phyloP scores from a whole-genome alignment of 73 alveolate genomes.

The Paramecium primaurelia region DNA sequence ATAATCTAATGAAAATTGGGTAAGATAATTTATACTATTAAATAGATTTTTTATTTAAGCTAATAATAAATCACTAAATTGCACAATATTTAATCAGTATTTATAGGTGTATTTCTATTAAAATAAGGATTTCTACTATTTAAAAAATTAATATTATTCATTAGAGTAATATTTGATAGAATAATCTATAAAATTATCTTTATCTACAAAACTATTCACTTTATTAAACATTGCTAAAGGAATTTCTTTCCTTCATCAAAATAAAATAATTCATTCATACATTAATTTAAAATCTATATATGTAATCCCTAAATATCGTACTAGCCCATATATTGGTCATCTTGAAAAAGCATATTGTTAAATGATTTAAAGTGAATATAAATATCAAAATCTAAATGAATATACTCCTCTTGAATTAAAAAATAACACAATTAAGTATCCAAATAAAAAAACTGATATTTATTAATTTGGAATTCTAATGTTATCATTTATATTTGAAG shows the following conservation, averaged over 20 bases:
- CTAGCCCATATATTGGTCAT: not conserved
- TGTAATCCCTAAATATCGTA: not conserved
- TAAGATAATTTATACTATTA: no score
- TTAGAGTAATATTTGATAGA: not conserved
- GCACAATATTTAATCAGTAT: not conserved
- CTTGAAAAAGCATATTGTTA: not conserved
- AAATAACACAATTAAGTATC: not conserved
- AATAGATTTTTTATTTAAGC: not conserved
- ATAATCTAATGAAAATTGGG: not conserved
- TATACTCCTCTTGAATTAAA: not conserved
- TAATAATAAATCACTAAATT: not conserved
- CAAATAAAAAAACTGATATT: not conserved
- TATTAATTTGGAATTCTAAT: not conserved
- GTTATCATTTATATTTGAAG: not conserved
- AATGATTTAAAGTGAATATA: no score
- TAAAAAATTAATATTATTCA: not conserved
- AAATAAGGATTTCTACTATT: not conserved
- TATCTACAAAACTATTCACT: not conserved
- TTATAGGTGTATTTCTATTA: not conserved
- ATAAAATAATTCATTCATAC: not conserved
- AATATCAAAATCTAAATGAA: not conserved
- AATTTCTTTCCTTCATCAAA: not conserved
- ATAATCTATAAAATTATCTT: not conserved
- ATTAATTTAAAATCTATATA: not conserved
- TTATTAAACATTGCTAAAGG: not conserved